These are phyloP conservation scores for Chloris gayana DNA, from an alignment of 176 grass and related monocot species.

Conservation along the genomic window DNA sequence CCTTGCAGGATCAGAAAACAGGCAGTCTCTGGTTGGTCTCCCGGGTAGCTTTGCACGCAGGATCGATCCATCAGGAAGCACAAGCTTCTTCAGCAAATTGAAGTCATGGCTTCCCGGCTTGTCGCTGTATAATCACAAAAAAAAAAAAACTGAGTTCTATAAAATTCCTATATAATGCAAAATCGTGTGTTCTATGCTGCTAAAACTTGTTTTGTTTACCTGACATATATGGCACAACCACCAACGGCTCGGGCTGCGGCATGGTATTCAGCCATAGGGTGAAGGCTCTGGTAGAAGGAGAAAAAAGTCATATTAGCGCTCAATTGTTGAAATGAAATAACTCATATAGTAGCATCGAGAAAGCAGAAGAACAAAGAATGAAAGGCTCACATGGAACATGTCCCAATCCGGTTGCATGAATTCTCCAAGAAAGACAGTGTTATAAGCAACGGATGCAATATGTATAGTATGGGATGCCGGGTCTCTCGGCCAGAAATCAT, in stretches of 20 bases:
- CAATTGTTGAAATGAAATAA: neutral
- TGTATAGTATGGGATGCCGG: conserved; percentile 85
- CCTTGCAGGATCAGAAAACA: conserved; percentile 80
- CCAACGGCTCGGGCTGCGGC: conserved; percentile 62
- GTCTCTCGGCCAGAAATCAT: conserved; percentile 86
- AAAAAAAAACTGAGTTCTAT: neutral
- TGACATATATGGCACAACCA: conserved; percentile 68
- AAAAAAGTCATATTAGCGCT: conserved; percentile 2
- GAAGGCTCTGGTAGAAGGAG: conserved; percentile 52
- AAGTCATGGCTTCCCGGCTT: conserved; percentile 86
- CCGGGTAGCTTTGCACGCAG: conserved; percentile 71
- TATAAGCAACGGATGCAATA: conserved; percentile 70
- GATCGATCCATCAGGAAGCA: conserved; percentile 82
- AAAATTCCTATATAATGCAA: neutral
- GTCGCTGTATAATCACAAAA: conserved; percentile 53
- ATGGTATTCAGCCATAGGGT: conserved; percentile 85
- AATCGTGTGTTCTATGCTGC: neutral
- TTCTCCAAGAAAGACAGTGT: conserved; percentile 83
- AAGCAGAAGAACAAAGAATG: neutral
- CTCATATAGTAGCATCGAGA: neutral
- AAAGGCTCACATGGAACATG: conserved; percentile 69
- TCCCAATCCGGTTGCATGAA: conserved; percentile 98
- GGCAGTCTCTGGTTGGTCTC: conserved; percentile 70
- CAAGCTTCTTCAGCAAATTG: conserved; percentile 74
- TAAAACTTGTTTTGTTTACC: conserved; percentile 34